phyloP scores from a whole-genome alignment of 352 stramenopile species.

The Phytopythium kandeliae region DNA sequence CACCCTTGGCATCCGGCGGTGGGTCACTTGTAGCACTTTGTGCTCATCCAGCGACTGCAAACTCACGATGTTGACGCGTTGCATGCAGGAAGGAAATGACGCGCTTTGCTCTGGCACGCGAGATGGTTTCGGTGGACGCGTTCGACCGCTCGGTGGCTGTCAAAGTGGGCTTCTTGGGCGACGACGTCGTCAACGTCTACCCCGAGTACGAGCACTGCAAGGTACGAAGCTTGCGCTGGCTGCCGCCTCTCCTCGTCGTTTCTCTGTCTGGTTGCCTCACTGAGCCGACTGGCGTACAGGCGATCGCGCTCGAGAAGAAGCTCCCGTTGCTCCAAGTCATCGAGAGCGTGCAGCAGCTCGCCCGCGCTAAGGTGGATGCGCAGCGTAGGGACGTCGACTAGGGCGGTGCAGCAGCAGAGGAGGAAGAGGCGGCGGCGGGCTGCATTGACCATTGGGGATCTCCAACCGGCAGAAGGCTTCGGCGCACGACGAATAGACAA shows the following conservation, averaged over 20 bases:
- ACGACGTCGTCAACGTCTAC: conserved; percentile 59
- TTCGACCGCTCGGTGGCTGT: conserved; percentile 42
- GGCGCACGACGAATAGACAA: too few species aligned
- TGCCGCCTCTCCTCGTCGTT: too few species aligned
- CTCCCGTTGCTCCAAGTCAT: conserved; percentile 56
- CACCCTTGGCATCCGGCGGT: conserved; percentile 86
- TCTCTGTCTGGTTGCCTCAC: too few species aligned
- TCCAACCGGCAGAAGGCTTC: too few species aligned
- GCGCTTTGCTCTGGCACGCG: conserved; percentile 41
- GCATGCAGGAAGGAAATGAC: conserved; percentile 45
- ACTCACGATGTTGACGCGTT: background rate
- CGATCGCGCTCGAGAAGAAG: conserved; percentile 30
- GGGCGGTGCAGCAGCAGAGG: too few species aligned
- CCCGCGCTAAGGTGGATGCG: conserved; percentile 6
- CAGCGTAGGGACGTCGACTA: background rate
- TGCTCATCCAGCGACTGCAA: background rate
- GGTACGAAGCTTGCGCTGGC: conserved; percentile 8
- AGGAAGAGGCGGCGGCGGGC: too few species aligned
- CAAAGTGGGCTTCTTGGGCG: conserved; percentile 52
- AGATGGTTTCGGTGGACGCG: conserved; percentile 40
- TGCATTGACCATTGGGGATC: too few species aligned
- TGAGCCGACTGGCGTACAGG: conserved; percentile 7
- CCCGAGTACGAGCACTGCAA: conserved; percentile 86
- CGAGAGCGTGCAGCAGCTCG: conserved; percentile 40
- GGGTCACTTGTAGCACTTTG: conserved; percentile 12